phyloP scores from a whole-genome alignment of 108 stramenopile genomes.

The Cylindrotheca fusiformis region DNA sequence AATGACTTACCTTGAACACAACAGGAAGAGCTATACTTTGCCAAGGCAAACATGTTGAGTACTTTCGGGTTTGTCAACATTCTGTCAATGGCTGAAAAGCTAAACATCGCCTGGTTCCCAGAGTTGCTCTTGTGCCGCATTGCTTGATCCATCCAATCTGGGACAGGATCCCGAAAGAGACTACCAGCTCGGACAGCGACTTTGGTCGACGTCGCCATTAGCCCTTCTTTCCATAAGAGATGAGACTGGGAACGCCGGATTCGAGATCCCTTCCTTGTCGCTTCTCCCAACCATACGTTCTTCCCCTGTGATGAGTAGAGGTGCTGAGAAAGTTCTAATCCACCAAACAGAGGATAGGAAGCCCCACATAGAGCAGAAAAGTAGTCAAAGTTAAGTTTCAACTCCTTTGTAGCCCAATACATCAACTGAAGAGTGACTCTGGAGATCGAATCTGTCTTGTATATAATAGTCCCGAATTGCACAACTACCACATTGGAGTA shows the following conservation, averaged over 20 bases:
- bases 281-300: conserved; percentile 42
- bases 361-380: conserved; percentile 31
- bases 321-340: conserved; percentile 19
- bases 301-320: conserved; percentile 11
- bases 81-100: conserved; percentile 12
- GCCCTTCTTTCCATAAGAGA: conserved; percentile 23
- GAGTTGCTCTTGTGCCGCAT: conserved; percentile 34
- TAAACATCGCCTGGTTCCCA: conserved; percentile 42
- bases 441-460: conserved; percentile 42
- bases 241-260: conserved; percentile 2
- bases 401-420: conserved; percentile 25
- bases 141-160: conserved; percentile 12
- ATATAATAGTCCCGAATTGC: conserved; percentile 40
- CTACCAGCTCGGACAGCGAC: background rate
- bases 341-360: conserved; percentile 27
- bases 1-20: conserved; percentile 24
- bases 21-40: conserved; percentile 47
- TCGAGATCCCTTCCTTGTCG: conserved; percentile 6
- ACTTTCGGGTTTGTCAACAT: conserved; percentile 22
- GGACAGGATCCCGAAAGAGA: background rate
- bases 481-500: conserved; percentile 31
- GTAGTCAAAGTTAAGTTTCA: conserved; percentile 35
- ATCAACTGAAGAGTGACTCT: conserved; percentile 31
- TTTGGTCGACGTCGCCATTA: conserved; percentile 23
- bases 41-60: conserved; percentile 30